These are phyloP conservation scores for Juglanconis oblonga DNA, from an alignment of 2,329 filamentous ascomycete species.

Conservation along the genomic window DNA sequence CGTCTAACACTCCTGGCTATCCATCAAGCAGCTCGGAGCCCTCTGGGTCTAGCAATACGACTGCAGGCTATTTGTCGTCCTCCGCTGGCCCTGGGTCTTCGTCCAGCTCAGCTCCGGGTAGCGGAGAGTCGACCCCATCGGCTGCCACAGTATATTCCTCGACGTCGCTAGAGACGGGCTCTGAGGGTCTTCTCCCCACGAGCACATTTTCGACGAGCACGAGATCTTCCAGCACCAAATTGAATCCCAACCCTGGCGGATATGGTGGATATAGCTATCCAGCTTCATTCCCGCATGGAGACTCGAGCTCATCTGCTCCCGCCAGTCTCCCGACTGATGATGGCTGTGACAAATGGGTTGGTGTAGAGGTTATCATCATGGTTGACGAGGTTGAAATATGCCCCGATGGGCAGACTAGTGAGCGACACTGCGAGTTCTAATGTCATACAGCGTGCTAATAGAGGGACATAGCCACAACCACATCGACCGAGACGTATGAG, in stretches of 20 bases:
- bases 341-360: conserved; percentile 15
- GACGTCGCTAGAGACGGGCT: neutral
- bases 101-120: neutral
- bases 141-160: neutral
- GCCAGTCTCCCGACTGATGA: neutral
- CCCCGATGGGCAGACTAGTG: conserved; percentile 16
- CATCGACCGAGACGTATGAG: conserved; percentile 18
- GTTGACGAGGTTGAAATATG: conserved; percentile 17
- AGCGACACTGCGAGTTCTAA: neutral
- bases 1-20: neutral
- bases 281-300: conserved; percentile 3
- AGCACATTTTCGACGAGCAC: conserved; percentile 5
- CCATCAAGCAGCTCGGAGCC: neutral
- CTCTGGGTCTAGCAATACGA: neutral
- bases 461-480: conserved; percentile 8
- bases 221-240: neutral
- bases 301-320: conserved; percentile 2
- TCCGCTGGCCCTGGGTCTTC: neutral
- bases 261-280: conserved; percentile 15
- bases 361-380: conserved; percentile 18
- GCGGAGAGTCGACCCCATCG: neutral
- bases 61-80: neutral
- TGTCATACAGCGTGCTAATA: neutral
- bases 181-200: neutral
- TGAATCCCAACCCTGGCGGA: neutral